Percentiles rank a stretch among this genome's conserved stretches.
Evolutionary conservation across 2,329 filamentous ascomycete genomes (phyloP).

Genomic region (Cladosporium sp.): DNA sequence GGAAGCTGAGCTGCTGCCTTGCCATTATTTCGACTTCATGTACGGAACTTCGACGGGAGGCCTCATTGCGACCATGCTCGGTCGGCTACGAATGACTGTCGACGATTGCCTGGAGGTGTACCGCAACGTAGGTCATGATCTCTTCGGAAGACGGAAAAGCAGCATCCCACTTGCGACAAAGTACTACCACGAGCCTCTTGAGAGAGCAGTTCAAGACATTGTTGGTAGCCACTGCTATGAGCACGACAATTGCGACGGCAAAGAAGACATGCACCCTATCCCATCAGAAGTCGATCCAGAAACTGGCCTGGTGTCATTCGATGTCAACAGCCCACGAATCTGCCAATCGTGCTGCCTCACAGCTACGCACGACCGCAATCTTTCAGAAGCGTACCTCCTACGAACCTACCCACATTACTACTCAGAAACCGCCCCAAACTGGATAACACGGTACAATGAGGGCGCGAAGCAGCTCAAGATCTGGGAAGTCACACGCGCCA

Average conservation of each 20-base stretch:
- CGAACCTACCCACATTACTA: constrained; percentile 53
- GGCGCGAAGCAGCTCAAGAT: constrained; percentile 51
- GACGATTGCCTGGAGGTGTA: constrained; percentile 52
- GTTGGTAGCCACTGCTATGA: constrained; percentile 48
- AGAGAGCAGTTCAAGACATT: constrained; percentile 50
- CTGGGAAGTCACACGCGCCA: constrained; percentile 56
- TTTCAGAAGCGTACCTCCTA: constrained; percentile 52
- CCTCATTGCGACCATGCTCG: constrained; percentile 54
- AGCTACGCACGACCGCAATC: constrained; percentile 50
- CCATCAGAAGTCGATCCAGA: constrained; percentile 22
- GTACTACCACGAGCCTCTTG: constrained; percentile 52
- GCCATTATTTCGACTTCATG: constrained; percentile 58
- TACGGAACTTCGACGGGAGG: constrained; percentile 57
- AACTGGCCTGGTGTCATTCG: constrained; percentile 14
- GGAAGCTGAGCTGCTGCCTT: constrained; percentile 49
- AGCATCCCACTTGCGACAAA: constrained; percentile 51
- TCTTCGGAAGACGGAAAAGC: constrained; percentile 50
- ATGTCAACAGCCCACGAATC: constrained; percentile 36
- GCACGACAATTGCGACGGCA: constrained; percentile 46
- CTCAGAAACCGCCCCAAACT: constrained; percentile 42
- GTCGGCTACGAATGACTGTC: constrained; percentile 52
- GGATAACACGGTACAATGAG: constrained; percentile 52
- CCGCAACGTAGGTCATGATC: constrained; percentile 49
- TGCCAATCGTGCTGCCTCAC: constrained; percentile 50
- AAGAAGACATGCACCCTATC: constrained; percentile 50